Base-by-base conservation (phyloP, 495 filamentous ascomycete genomes). In the Penicillium desertorum region DNA sequence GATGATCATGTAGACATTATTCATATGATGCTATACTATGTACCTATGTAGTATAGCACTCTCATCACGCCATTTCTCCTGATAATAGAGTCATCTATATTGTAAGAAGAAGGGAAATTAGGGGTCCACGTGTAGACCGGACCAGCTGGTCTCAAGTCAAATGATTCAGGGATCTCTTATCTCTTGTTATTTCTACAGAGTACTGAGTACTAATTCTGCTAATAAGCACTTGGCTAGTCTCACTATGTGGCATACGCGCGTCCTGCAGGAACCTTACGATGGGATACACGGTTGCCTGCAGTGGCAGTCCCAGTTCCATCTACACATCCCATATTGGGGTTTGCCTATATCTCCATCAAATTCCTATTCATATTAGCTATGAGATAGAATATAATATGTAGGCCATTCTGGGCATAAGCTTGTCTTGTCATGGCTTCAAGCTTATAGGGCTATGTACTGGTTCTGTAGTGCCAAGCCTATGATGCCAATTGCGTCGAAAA, bases 221-320 rank as follows among this genome's bases (percentile, higher is more conserved):
- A 30, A 41, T 56, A 47, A 29, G 34, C 54, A 48, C 20, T 39
- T 47, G 17, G 5, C 12, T 11, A 44, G 30, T 49, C 32, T 49
- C 20, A 42, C 45, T 32, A 4, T 51, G 17, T 27, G 29, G 43
- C 55, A 42, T 64, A 64, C 62, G 62, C 62, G 62, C 62, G 62
- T 64, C 59, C 62, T 64, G 62, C 59, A 61, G 62, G 51, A 59
- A 58, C 58, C 9, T 57, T 8, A 11, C 9, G 7, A 22, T 11
- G 23, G 20, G 51, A 44, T 44, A 53, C 39, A 53, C 39, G 39
- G 39, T 44, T 53, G 50, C 50, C 50, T 53, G 39, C 11, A 16
- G 51, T 44, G 36, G 34, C 5, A n/a, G 16, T 37, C 19, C 17
- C 50, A 4, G 14, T 17, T 45, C 29, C 12, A 1, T 47, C 25